These are phyloP conservation scores for Gnaphalium uliginosum DNA, from an alignment of 129 eudicot genomes.

Conservation along the genomic window DNA sequence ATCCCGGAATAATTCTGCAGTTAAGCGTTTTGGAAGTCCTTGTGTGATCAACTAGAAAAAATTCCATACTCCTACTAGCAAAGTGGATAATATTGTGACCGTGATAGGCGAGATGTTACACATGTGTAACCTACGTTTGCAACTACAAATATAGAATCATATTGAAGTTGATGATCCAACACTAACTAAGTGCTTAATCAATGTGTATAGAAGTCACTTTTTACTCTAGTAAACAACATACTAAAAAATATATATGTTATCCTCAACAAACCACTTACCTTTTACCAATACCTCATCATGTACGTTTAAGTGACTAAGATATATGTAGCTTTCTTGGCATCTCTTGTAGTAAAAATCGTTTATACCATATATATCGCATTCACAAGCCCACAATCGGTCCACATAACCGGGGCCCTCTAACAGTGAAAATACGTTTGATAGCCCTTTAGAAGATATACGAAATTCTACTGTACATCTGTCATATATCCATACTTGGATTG, in stretches of 20 bases:
- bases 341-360: neutral
- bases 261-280: neutral
- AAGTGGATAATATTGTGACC: too few species aligned
- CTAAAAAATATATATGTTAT: neutral
- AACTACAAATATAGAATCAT: neutral
- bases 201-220: neutral
- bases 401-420: neutral
- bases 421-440: neutral
- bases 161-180: neutral
- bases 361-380: neutral
- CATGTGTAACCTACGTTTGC: neutral
- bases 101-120: too few species aligned
- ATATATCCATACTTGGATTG: conserved; percentile 22
- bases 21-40: neutral
- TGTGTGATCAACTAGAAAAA: too few species aligned
- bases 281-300: neutral
- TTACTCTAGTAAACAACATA: neutral
- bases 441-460: neutral
- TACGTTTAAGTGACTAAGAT: neutral
- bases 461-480: conserved; percentile 22
- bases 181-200: neutral
- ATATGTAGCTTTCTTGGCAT: neutral
- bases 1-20: neutral
- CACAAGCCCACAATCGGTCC: neutral
- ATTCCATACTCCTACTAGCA: too few species aligned